Percentiles rank a stretch among this genome's conserved stretches.
Conservation (phyloP, 2,329 filamentous ascomycete genomes). For the Botrytis sinoallii region DNA sequence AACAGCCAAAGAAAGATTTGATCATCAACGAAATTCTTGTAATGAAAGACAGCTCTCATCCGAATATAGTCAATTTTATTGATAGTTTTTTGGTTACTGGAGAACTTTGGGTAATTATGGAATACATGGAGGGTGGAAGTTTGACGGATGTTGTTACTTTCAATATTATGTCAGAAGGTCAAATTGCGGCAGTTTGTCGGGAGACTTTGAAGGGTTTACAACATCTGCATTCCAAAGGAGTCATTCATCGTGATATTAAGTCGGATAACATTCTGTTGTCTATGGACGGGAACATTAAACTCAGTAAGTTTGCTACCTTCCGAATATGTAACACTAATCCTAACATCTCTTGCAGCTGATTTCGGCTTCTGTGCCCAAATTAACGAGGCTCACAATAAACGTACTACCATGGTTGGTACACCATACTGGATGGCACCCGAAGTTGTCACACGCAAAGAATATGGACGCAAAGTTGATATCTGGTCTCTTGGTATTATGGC, state of each 20-base stretch:
- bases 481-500: conserved; percentile 99
- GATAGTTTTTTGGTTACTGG: conserved; percentile 89
- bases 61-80: conserved; percentile 99
- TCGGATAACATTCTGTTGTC: conserved; percentile 96
- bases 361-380: conserved; percentile 99
- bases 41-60: conserved; percentile 98
- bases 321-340: conserved; percentile 21
- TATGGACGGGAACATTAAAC: conserved; percentile 92
- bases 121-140: conserved; percentile 98
- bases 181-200: conserved; percentile 92
- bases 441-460: conserved; percentile 95
- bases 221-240: conserved; percentile 93
- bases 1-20: conserved; percentile 97
- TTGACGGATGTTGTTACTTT: conserved; percentile 98
- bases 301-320: conserved; percentile 62
- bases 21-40: conserved; percentile 99
- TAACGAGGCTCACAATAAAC: conserved; percentile 94
- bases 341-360: conserved; percentile 62
- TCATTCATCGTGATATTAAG: conserved; percentile 98
- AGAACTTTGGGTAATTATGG: conserved; percentile 98
- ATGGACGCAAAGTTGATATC: conserved; percentile 96
- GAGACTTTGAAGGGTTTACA: conserved; percentile 91
- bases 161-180: conserved; percentile 97
- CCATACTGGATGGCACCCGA: conserved; percentile 99
- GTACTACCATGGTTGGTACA: conserved; percentile 97